Evolutionary conservation across 2,329 filamentous ascomycete genomes (phyloP).

Genomic region (Taxawa tesnikishii): DNA sequence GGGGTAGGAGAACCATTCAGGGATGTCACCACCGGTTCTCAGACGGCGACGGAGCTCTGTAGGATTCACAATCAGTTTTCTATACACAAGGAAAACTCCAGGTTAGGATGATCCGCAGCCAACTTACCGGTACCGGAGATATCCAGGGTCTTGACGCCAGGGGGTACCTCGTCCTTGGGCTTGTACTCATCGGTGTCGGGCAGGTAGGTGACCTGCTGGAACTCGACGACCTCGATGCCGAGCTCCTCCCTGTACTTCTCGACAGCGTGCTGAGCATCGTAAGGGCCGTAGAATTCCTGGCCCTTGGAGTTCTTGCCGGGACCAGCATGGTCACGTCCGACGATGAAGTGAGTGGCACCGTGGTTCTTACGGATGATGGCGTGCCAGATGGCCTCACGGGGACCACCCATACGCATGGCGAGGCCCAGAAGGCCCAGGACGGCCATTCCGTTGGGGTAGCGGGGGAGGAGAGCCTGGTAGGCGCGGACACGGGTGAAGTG

Average conservation of each 20-base stretch:
- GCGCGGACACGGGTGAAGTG: conserved; percentile 99
- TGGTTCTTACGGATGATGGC: conserved; percentile 99
- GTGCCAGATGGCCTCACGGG: conserved; percentile 98
- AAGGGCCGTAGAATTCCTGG: conserved; percentile 93
- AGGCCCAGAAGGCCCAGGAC: conserved; percentile 87
- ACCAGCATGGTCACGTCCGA: conserved; percentile 94
- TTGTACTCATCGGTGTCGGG: conserved; percentile 95
- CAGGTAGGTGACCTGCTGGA: conserved; percentile 99
- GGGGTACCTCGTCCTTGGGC: conserved; percentile 78
- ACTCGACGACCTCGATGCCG: conserved; percentile 95
- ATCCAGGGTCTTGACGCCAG: conserved; percentile 62
- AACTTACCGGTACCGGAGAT: conserved; percentile 43
- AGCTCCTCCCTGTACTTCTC: conserved; percentile 96
- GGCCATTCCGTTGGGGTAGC: conserved; percentile 99
- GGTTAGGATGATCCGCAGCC: too few species aligned
- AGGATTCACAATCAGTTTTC: too few species aligned
- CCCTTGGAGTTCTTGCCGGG: conserved; percentile 98
- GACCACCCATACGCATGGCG: conserved; percentile 98
- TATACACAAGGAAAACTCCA: too few species aligned
- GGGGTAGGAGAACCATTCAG: conserved; percentile 99
- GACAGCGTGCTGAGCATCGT: conserved; percentile 91
- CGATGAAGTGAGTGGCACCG: conserved; percentile 97
- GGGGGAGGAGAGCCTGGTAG: conserved; percentile 90
- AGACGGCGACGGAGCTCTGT: conserved; percentile 87
- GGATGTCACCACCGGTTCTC: conserved; percentile 84